Evolutionary conservation across 495 filamentous ascomycete species (phyloP).

Genomic region (Chaetomium fimeti): DNA sequence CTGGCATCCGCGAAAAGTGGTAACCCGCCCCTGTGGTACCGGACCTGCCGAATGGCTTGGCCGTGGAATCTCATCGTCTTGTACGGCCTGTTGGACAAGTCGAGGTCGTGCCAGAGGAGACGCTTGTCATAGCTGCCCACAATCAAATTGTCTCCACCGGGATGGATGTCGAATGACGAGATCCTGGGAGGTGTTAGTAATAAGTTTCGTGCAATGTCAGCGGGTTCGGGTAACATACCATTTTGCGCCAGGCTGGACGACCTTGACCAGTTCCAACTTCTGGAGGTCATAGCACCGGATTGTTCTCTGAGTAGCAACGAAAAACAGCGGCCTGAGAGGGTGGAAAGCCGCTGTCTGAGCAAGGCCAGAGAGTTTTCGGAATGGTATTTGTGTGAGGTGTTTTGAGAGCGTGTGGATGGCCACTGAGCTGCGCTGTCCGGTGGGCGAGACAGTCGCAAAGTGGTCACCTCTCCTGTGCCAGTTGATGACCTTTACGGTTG

Average conservation of each 20-base stretch:
- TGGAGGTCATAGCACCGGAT: conserved; percentile 91
- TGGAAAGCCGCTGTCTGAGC: conserved; percentile 92
- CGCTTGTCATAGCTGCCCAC: conserved; percentile 91
- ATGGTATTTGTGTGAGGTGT: conserved; percentile 90
- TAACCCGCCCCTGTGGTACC: conserved; percentile 77
- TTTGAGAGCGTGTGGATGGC: conserved; percentile 93
- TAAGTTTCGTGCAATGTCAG: not conserved
- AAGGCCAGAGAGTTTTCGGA: conserved; percentile 80
- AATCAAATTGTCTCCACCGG: conserved; percentile 88
- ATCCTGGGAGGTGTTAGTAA: conserved; percentile 61
- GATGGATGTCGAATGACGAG: conserved; percentile 87
- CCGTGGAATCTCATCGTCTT: conserved; percentile 92
- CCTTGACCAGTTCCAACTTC: conserved; percentile 83
- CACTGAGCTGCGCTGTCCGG: conserved; percentile 74
- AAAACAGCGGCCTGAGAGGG: conserved; percentile 86
- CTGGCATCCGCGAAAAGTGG: conserved; percentile 90
- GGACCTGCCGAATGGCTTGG: conserved; percentile 84
- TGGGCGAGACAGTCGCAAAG: conserved; percentile 85
- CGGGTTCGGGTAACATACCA: conserved; percentile 28
- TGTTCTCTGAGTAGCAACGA: conserved; percentile 89
- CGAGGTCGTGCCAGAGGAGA: conserved; percentile 95
- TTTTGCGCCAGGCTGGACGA: conserved; percentile 84
- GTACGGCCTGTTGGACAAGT: conserved; percentile 84
- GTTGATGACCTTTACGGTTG: conserved; percentile 81
- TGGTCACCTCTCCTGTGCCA: conserved; percentile 97